Conservation (phyloP, 208 protist species). For the Leishmania arabica region DNA sequence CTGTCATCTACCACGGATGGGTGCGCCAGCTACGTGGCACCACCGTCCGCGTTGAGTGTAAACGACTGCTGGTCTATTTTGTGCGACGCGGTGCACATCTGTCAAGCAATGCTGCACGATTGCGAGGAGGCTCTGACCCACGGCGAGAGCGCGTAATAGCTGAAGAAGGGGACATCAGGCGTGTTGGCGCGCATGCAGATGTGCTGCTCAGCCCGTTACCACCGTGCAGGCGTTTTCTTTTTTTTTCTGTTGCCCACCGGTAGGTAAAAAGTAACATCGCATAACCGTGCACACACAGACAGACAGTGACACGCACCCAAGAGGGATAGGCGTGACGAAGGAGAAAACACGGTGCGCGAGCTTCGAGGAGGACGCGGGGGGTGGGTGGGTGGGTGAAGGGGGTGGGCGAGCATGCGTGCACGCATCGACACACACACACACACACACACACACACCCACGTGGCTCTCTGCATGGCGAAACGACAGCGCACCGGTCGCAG, state of each 20-base stretch:
- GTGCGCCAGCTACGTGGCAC: constrained; percentile 18
- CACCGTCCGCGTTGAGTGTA: constrained; percentile 20
- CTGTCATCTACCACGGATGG: constrained; percentile 7
- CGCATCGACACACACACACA: neutral
- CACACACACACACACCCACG: no score
- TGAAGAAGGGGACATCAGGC: no score
- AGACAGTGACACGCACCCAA: neutral
- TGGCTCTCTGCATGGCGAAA: neutral
- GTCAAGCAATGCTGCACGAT: constrained; percentile 71
- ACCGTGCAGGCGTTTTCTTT: neutral
- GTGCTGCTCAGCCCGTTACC: neutral
- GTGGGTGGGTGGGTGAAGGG: neutral
- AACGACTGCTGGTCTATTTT: constrained; percentile 47
- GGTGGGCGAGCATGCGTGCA: no score
- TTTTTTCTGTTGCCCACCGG: neutral
- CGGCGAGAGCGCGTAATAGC: neutral
- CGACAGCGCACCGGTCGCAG: neutral
- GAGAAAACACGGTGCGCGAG: neutral
- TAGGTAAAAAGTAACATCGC: neutral
- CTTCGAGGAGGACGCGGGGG: neutral
- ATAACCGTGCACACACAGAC: neutral
- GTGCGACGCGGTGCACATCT: constrained; percentile 48
- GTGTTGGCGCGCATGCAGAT: neutral
- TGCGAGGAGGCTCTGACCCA: constrained; percentile 48
- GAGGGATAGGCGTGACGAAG: neutral